phyloP scores from a whole-genome alignment of 495 filamentous ascomycete species.

The Neurospora tetrasperma region DNA sequence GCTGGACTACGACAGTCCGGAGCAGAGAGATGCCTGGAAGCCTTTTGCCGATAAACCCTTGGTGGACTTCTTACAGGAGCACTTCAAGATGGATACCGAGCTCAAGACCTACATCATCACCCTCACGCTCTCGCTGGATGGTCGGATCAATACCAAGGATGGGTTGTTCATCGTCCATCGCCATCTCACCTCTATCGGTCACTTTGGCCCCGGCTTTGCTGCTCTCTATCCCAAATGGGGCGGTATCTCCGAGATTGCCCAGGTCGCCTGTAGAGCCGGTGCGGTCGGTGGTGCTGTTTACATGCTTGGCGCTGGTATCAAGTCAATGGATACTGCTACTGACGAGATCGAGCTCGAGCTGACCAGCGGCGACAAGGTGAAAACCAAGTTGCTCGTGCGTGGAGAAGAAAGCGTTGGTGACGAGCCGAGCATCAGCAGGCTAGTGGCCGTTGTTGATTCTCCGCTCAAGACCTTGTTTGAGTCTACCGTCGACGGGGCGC shows the following conservation, averaged over 20 bases:
- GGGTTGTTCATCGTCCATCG: conserved; percentile 61
- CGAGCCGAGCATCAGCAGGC: conserved; percentile 22
- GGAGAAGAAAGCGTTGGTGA: conserved; percentile 24
- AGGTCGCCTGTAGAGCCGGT: conserved; percentile 83
- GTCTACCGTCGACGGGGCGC: conserved; percentile 59
- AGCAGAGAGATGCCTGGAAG: conserved; percentile 33
- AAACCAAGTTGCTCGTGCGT: conserved; percentile 43
- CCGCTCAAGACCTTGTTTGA: conserved; percentile 57
- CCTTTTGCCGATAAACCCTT: conserved; percentile 40
- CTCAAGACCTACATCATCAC: conserved; percentile 67
- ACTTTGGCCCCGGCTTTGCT: conserved; percentile 79
- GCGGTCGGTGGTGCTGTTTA: conserved; percentile 90
- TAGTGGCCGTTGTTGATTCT: conserved; percentile 61
- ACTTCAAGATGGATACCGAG: conserved; percentile 62
- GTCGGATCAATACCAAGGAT: conserved; percentile 45
- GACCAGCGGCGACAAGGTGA: conserved; percentile 49
- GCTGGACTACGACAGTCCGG: conserved; percentile 45
- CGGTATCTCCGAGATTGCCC: conserved; percentile 80
- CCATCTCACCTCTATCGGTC: conserved; percentile 77
- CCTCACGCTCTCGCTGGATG: conserved; percentile 61
- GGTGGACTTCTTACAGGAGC: conserved; percentile 50
- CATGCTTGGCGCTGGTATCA: conserved; percentile 63
- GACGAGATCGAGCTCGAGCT: conserved; percentile 40
- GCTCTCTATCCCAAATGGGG: conserved; percentile 86
- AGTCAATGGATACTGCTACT: conserved; percentile 17